Evolutionary conservation across 2,329 filamentous ascomycete genomes (phyloP).

Genomic region (Seiridium cupressi): DNA sequence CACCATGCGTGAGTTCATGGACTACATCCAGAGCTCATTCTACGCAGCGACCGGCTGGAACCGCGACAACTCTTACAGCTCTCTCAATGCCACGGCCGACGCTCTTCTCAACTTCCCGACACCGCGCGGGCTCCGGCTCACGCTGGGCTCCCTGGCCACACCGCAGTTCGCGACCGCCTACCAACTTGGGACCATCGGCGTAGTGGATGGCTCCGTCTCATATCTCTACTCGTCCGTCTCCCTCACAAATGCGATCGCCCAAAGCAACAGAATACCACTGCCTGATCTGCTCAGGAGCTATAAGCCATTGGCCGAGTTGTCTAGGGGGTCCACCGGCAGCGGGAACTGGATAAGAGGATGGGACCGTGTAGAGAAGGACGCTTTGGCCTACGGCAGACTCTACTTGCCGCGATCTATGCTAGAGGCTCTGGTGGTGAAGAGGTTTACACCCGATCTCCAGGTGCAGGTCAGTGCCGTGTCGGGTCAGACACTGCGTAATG

Average conservation of each 20-base stretch:
- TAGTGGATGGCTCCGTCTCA: slow-evolving; percentile 94
- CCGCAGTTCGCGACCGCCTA: slow-evolving; percentile 95
- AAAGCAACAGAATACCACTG: slow-evolving; percentile 74
- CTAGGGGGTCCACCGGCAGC: background rate
- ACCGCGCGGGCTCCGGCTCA: slow-evolving; percentile 79
- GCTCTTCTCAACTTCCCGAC: slow-evolving; percentile 87
- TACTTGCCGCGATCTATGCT: slow-evolving; percentile 83
- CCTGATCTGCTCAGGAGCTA: slow-evolving; percentile 80
- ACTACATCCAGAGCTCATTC: slow-evolving; percentile 91
- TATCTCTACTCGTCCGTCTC: slow-evolving; percentile 92
- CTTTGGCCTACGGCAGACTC: slow-evolving; percentile 72
- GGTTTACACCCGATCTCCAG: slow-evolving; percentile 75
- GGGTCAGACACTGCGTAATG: slow-evolving; percentile 67
- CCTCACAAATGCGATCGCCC: slow-evolving; percentile 62
- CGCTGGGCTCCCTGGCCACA: slow-evolving; percentile 86
- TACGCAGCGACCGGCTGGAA: slow-evolving; percentile 86
- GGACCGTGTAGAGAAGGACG: slow-evolving; percentile 36
- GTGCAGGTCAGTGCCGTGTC: slow-evolving; percentile 79
- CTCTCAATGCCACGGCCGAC: slow-evolving; percentile 79
- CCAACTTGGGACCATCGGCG: slow-evolving; percentile 80
- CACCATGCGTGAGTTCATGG: slow-evolving; percentile 93
- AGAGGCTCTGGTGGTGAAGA: slow-evolving; percentile 79
- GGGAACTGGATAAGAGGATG: slow-evolving; percentile 12
- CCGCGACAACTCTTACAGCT: slow-evolving; percentile 86
- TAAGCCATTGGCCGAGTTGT: slow-evolving; percentile 68